These are phyloP conservation scores for Tricholoma sp. DNA, from an alignment of 768 basidiomycete genomes.

Conservation along the genomic window DNA sequence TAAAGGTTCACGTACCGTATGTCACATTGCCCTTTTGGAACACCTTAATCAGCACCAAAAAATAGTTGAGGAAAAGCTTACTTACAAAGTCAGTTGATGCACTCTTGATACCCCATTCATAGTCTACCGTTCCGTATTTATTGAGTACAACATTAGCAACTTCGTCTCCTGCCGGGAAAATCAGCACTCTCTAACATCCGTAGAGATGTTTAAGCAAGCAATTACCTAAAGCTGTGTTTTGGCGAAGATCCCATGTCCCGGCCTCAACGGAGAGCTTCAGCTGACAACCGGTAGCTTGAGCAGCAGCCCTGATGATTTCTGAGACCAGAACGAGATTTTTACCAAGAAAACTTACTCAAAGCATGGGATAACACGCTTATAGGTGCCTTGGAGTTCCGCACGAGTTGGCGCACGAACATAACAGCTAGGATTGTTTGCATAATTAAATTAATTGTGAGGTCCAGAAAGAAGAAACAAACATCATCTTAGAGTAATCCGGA, in stretches of 20 bases:
- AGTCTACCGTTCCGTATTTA: conserved; percentile 59
- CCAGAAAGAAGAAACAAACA: conserved; percentile 32
- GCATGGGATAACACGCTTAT: conserved; percentile 62
- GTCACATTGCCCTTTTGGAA: conserved; percentile 61
- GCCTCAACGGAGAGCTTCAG: conserved; percentile 11
- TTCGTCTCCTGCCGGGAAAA: conserved; percentile 44
- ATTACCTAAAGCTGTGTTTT: conserved; percentile 40
- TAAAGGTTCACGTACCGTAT: conserved; percentile 45
- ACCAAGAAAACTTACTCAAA: conserved; percentile 19
- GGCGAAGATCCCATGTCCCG: conserved; percentile 17
- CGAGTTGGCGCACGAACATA: conserved; percentile 69
- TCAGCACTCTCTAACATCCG: not conserved
- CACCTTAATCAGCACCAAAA: not conserved
- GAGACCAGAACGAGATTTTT: not conserved
- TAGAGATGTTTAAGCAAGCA: not conserved
- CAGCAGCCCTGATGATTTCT: conserved; percentile 14
- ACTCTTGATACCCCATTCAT: conserved; percentile 59
- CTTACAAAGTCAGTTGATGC: conserved; percentile 85
- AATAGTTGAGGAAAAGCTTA: conserved; percentile 1
- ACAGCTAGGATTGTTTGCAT: conserved; percentile 42
- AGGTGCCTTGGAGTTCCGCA: conserved; percentile 51
- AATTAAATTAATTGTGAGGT: not conserved
- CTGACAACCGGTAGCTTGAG: conserved; percentile 17
- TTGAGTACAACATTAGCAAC: conserved; percentile 57
- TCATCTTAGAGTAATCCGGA: conserved; percentile 74